Base-by-base conservation (phyloP, 805 yeast species). In the Ogataea parapolymorpha region DNA sequence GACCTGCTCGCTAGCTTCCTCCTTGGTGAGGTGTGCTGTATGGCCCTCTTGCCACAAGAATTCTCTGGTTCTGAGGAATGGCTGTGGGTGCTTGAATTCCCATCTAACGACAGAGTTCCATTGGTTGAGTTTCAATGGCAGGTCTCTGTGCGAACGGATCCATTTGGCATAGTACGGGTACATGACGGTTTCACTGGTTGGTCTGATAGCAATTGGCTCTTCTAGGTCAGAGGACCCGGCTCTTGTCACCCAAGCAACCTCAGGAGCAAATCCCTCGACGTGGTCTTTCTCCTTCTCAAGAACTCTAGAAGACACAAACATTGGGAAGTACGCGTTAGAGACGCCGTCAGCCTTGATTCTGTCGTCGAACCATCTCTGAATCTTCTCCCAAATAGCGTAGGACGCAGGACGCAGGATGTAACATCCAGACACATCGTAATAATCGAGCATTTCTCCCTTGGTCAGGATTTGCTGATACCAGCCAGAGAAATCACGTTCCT, bases 11-110 rank as follows among this genome's bases (percentile, higher is more conserved):
- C 76, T 74, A 24, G 99, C 96, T 46, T 78, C 93, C 47, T 80
- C 86, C 50, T 72, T 67, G 42, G 95, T 85, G 61, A 95, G 76
- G 66, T 87, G 96, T 41, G 96, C 99, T 37, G 99, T 93, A 73
- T 93, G 99, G 56, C 99, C 99, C 72, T 93, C 99, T 72, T 93
- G 99, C 99, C 99, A 93, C 67, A 93, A 75, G 71, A 93, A 93
- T 71, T 93, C 99, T 72, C 99, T 85, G 11, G 99, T 95, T 78
- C 99, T 85, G 63, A 93, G 72, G 69, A 93, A 93, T 37, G 99
- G 99, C 72, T 93, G 99, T 44, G 99, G 99, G 68, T 93, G 98
- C 75, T 93, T 93, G 73, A 93, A 93, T 71, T 93, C 99, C 99
- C 99, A 93, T 75, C 99, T 85, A 37, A 93, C 99, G 32, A 93